Conservation (phyloP, 2,329 filamentous ascomycete species). For the Rutstroemia sp. region DNA sequence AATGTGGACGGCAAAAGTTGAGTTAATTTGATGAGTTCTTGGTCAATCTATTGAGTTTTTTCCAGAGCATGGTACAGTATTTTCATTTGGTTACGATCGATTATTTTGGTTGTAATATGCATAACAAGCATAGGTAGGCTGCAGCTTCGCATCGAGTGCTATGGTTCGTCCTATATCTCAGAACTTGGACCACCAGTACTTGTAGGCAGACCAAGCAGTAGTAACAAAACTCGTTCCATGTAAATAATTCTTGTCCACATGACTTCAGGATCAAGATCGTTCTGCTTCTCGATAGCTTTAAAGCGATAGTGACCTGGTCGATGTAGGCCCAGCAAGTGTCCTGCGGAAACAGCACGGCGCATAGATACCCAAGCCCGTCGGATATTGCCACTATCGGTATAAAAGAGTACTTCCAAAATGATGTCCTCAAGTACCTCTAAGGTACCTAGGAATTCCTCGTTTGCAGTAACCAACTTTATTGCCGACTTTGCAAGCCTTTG, state of each 20-base stretch:
- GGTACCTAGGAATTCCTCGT: background rate
- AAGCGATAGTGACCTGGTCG: background rate
- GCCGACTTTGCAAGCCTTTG: background rate
- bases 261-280: background rate
- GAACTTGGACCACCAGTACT: background rate
- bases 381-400: background rate
- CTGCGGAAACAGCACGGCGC: background rate
- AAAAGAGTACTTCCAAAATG: background rate
- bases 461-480: background rate
- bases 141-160: too few relatives aligned
- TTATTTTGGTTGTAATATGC: background rate
- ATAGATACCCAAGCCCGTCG: background rate
- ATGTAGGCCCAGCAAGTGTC: background rate
- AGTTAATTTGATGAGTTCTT: background rate
- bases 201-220: background rate
- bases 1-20: background rate
- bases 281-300: background rate
- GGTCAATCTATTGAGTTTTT: background rate
- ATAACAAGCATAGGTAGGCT: background rate
- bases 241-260: background rate
- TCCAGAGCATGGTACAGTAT: background rate
- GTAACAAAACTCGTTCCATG: background rate
- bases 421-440: background rate
- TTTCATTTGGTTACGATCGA: background rate
- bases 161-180: background rate